phyloP scores from a whole-genome alignment of 2,329 filamentous ascomycete species.

The Fusarium protoensiforme region DNA sequence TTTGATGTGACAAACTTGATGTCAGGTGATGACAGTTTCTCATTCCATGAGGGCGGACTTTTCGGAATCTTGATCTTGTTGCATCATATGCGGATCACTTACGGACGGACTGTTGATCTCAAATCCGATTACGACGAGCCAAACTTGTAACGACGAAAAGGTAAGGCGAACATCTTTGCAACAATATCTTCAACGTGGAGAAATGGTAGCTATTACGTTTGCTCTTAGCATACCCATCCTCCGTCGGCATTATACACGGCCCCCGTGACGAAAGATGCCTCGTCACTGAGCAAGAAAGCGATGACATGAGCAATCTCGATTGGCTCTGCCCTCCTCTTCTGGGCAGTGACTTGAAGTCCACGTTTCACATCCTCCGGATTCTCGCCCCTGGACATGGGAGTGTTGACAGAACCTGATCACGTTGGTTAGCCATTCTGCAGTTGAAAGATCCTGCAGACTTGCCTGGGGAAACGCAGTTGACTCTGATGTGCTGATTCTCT shows the following conservation, averaged over 20 bases:
- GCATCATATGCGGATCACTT: background rate
- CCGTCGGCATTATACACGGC: slow-evolving; percentile 54
- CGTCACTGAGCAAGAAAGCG: slow-evolving; percentile 39
- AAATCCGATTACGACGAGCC: background rate
- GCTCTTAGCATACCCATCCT: slow-evolving; percentile 41
- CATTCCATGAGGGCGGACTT: background rate
- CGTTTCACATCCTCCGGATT: slow-evolving; percentile 18
- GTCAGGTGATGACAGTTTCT: background rate
- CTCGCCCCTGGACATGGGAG: slow-evolving; percentile 27
- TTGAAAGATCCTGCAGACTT: background rate
- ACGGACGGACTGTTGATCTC: background rate
- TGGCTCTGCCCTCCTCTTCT: slow-evolving; percentile 24
- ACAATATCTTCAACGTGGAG: background rate
- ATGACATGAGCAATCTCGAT: slow-evolving; percentile 28
- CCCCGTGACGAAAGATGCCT: slow-evolving; percentile 39
- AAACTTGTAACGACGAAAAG: background rate
- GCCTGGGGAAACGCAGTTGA: slow-evolving; percentile 32
- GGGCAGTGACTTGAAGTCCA: slow-evolving; percentile 14
- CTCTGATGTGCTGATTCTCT: slow-evolving; percentile 30
- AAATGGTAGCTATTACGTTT: background rate
- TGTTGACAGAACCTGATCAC: slow-evolving; percentile 22
- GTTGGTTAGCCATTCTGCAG: background rate
- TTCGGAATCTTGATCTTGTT: background rate
- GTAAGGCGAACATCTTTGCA: background rate
- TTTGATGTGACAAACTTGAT: background rate